phyloP scores from a whole-genome alignment of 495 filamentous ascomycete genomes.

The Xylaria grammica region DNA sequence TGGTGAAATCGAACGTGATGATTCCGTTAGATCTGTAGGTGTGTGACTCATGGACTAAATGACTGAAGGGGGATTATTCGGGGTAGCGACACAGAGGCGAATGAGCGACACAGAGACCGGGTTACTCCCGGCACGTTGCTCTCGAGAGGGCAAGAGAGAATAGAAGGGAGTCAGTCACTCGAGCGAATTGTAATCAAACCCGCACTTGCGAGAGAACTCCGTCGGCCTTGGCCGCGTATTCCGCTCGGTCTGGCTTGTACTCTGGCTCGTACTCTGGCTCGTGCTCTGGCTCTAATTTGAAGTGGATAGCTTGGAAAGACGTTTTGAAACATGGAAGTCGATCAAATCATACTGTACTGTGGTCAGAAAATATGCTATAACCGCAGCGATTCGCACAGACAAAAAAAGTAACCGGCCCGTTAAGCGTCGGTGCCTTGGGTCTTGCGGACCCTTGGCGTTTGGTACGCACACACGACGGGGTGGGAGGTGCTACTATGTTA shows the following conservation, averaged over 20 bases:
- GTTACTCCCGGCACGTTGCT: slow-evolving; percentile 3
- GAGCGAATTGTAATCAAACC: slow-evolving; percentile 3
- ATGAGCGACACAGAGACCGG: slow-evolving; percentile 3
- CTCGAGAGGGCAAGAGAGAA: neutral
- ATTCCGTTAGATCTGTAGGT: neutral
- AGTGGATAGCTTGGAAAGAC: neutral
- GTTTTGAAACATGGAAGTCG: slow-evolving; percentile 15
- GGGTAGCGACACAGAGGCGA: neutral
- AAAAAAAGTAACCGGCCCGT: slow-evolving; percentile 25
- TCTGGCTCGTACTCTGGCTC: neutral
- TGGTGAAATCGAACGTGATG: neutral
- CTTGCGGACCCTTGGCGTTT: slow-evolving; percentile 8
- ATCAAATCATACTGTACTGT: slow-evolving; percentile 12
- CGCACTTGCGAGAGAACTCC: neutral
- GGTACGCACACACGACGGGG: neutral
- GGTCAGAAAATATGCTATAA: slow-evolving; percentile 6
- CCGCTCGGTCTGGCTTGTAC: slow-evolving; percentile 5
- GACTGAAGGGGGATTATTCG: slow-evolving; percentile 17
- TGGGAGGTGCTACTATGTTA: slow-evolving; percentile 13
- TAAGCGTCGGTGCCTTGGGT: neutral
- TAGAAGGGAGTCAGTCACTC: neutral
- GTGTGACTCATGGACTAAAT: slow-evolving; percentile 15
- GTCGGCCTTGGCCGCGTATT: slow-evolving; percentile 4
- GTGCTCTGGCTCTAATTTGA: slow-evolving; percentile 3
- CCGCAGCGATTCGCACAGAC: slow-evolving; percentile 10